These are phyloP conservation scores for Geotrichum aggregatum DNA, from an alignment of 1,139 yeast species.

Conservation along the genomic window DNA sequence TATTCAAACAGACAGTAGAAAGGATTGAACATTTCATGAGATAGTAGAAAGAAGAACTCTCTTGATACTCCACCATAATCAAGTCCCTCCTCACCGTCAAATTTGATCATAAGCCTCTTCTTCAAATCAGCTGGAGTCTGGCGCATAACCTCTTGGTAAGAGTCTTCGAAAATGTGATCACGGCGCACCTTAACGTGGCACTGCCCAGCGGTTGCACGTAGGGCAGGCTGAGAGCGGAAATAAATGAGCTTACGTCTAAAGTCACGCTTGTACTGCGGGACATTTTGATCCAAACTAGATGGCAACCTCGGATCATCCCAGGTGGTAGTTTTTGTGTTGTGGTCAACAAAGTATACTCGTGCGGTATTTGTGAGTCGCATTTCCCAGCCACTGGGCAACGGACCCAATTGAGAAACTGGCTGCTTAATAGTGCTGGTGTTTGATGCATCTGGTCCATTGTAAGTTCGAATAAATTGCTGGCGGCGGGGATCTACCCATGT, in stretches of 20 bases:
- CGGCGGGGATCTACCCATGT: conserved; percentile 99
- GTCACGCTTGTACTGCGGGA: conserved; percentile 98
- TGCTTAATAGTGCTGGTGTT: conserved; percentile 42
- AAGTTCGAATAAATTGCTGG: conserved; percentile 95
- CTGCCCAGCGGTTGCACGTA: conserved; percentile 95
- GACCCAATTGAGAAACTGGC: conserved; percentile 97
- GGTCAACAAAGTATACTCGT: conserved; percentile 96
- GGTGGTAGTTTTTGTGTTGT: conserved; percentile 96
- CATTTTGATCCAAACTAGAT: conserved; percentile 93
- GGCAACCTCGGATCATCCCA: conserved; percentile 99
- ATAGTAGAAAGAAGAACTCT: conserved; percentile 91
- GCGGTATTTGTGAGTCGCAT: conserved; percentile 98
- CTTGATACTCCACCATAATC: conserved; percentile 99
- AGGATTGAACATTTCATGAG: conserved; percentile 99
- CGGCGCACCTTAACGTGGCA: conserved; percentile 97
- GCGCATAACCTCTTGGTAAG: conserved; percentile 97
- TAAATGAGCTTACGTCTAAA: conserved; percentile 95
- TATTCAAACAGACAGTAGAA: conserved; percentile 95
- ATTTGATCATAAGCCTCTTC: conserved; percentile 95
- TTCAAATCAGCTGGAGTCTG: conserved; percentile 98
- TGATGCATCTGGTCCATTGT: conserved; percentile 45
- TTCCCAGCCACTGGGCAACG: conserved; percentile 98
- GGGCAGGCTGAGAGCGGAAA: conserved; percentile 96
- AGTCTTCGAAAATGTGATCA: conserved; percentile 93
- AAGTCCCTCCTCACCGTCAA: conserved; percentile 98